Base-by-base conservation (phyloP, 192 early-diverging fungal species). In the Fimicolochytrium jonesii region DNA sequence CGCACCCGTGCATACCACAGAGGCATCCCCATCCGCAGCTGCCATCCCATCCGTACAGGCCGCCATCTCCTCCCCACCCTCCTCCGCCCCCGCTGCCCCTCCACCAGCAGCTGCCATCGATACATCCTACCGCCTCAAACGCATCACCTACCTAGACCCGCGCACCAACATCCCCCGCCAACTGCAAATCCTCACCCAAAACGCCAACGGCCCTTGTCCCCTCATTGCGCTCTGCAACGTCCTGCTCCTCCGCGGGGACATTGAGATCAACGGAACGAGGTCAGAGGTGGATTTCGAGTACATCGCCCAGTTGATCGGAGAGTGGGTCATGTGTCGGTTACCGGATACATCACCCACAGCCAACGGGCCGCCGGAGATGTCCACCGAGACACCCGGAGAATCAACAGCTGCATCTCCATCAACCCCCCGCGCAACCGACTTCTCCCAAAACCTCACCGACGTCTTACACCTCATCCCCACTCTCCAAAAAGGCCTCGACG, bases 141-240 rank as follows among this genome's bases (percentile, higher is more conserved):
- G 80, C 15, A 79, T 93, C 42, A 77, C 75, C 55, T 90, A 85
- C 85, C 61, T 68, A 32, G 84, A 86, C 56, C 61, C 72, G 13
- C 43, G 44, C 18, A 80, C 80, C 5, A 61, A 74, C 34, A 71
- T n/a, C 50, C 66, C 48, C 70, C 75, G 48, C 60, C 73, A 4
- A 3, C 75, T 91, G 28, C 80, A 84, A 54, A 90, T 95, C 41
- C 84, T 91, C 33, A 93, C 93, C 4, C 94, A 96, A 74, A 94
- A 93, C 74, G 71, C 84, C 51, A 96, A 96, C 68, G 94, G 94
- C 0, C 94, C 94, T 0, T 96, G 94, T 68, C 94, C 94, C 17
- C 64, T 96, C 35, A 71, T 94, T 3, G 89, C 91, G 13, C 75
- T 96, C 6, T 82, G 73, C 47, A 98, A 98, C 68, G 88, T 88